Conservation (phyloP, 116 monocot genomes). For the Papilionanthe hybrid region DNA sequence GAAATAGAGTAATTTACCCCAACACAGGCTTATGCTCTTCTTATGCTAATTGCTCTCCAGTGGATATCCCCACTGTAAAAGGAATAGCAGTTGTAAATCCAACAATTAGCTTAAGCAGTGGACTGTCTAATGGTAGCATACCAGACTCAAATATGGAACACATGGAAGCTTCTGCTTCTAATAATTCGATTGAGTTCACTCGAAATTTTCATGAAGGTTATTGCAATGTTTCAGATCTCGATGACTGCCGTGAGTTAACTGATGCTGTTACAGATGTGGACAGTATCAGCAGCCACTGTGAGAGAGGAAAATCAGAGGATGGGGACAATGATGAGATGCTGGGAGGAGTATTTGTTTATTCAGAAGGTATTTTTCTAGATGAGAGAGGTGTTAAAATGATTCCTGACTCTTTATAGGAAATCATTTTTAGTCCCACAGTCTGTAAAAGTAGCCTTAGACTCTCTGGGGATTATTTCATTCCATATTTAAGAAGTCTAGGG, state of each 20-base stretch:
- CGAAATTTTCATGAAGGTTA: conserved; percentile 73
- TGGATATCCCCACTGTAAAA: conserved; percentile 9
- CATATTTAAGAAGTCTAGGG: too few relatives aligned
- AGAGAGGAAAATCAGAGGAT: conserved; percentile 72
- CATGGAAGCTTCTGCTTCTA: conserved; percentile 26
- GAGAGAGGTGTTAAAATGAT: too few relatives aligned
- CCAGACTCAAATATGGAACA: conserved; percentile 11
- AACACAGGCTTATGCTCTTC: too few relatives aligned
- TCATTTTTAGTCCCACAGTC: too few relatives aligned
- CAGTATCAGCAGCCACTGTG: conserved; percentile 75
- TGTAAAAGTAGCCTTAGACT: too few relatives aligned
- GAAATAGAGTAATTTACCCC: too few relatives aligned
- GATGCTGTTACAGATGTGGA: conserved; percentile 75
- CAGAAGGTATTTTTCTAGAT: conserved; percentile 50
- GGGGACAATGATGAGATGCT: conserved; percentile 67
- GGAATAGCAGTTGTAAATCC: neutral
- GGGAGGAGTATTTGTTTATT: conserved; percentile 75
- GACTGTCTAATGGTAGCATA: conserved; percentile 8
- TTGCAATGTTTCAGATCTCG: conserved; percentile 62
- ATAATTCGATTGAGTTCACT: conserved; percentile 35
- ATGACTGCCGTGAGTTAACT: conserved; percentile 63
- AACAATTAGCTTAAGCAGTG: conserved; percentile 1
- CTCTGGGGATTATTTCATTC: too few relatives aligned
- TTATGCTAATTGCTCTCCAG: conserved; percentile 9
- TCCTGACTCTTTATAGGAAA: too few relatives aligned